phyloP scores from a whole-genome alignment of 495 filamentous ascomycete genomes.

The Acidomyces sp. region DNA sequence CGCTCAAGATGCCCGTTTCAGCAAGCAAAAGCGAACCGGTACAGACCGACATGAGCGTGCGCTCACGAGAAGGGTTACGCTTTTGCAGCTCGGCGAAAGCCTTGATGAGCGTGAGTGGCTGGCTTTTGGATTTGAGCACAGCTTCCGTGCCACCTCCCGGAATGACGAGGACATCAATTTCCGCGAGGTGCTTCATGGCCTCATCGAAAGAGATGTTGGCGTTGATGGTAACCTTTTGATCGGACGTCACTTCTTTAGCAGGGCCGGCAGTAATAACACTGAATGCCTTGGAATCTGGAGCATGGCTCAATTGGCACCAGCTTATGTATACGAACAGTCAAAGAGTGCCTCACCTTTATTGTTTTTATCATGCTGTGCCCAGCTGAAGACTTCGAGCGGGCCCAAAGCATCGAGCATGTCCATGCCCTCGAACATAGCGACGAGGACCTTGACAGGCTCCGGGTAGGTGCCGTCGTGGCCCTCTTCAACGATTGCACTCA shows the following conservation, averaged over 20 bases:
- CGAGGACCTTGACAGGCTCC: constrained; percentile 40
- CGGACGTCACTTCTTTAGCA: constrained; percentile 26
- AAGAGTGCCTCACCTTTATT: constrained; percentile 38
- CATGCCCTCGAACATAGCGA: constrained; percentile 36
- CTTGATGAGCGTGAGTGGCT: constrained; percentile 50
- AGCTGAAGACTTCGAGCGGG: constrained; percentile 49
- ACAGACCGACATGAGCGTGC: constrained; percentile 62
- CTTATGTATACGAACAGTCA: not conserved
- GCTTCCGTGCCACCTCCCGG: constrained; percentile 46
- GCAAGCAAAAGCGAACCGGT: constrained; percentile 63
- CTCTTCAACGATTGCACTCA: constrained; percentile 34
- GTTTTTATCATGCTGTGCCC: constrained; percentile 46
- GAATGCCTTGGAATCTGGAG: constrained; percentile 36
- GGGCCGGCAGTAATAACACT: constrained; percentile 30
- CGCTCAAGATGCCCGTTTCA: constrained; percentile 54
- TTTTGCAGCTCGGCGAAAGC: constrained; percentile 55
- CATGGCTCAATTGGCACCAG: constrained; percentile 2
- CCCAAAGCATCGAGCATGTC: constrained; percentile 53
- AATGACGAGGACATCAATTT: constrained; percentile 60
- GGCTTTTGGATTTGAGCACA: constrained; percentile 43
- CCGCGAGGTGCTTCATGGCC: constrained; percentile 47
- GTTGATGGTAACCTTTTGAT: constrained; percentile 33
- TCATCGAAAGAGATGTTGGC: constrained; percentile 44
- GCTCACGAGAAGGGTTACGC: constrained; percentile 53
- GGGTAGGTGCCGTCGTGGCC: no score